Conservation (phyloP, 176 grass and related monocot genomes). For the Leersia perrieri region DNA sequence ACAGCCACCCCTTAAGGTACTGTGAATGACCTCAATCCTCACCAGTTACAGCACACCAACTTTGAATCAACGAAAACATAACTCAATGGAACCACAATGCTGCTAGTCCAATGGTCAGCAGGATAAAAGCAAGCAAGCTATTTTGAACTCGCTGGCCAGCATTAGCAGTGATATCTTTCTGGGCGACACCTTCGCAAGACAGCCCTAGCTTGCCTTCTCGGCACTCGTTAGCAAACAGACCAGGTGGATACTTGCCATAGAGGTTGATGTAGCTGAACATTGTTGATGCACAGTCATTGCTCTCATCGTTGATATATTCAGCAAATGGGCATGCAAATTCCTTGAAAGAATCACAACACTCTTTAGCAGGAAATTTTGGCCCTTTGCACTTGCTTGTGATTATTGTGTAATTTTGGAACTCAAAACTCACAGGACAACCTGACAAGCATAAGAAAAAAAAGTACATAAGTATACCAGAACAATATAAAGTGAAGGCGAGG, state of each 20-base stretch:
- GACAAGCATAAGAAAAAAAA: conserved; percentile 3
- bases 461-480: conserved; percentile 11
- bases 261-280: conserved; percentile 85
- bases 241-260: conserved; percentile 67
- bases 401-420: conserved; percentile 71
- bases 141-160: neutral
- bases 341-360: conserved; percentile 54
- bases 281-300: conserved; percentile 47
- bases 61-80: neutral
- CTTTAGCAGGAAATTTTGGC: conserved; percentile 40
- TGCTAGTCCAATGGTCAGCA: conserved; percentile 26
- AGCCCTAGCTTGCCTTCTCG: conserved; percentile 56
- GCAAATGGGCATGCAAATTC: conserved; percentile 65
- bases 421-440: conserved; percentile 66
- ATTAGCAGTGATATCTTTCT: neutral
- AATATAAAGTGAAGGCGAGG: neutral
- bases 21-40: conserved; percentile 14
- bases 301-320: conserved; percentile 44
- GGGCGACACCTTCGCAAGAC: conserved; percentile 7
- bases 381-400: conserved; percentile 81
- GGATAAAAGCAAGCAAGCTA: conserved; percentile 32
- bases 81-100: conserved; percentile 33
- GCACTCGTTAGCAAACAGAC: conserved; percentile 63
- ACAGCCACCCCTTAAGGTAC: neutral
- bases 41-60: conserved; percentile 1